A percentile compares a stretch with the other conserved stretches of the same genome.
Conservation (phyloP, 768 basidiomycete genomes). For the Tricholoma terreum region DNA sequence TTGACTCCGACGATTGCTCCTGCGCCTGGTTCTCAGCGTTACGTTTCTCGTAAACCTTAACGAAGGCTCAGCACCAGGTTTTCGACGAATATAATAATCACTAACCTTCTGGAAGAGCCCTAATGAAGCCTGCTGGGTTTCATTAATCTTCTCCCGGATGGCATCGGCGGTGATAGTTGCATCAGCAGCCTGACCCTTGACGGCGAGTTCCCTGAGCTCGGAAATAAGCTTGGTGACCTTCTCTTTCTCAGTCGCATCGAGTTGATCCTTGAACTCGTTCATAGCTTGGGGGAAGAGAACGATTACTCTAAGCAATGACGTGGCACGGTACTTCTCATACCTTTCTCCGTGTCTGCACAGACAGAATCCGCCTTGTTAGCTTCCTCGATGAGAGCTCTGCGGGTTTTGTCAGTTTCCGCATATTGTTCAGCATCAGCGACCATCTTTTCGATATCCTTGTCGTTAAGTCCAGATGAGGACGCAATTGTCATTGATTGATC, state of each 20-base stretch:
- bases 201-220: conserved; percentile 86
- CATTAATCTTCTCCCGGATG: conserved; percentile 90
- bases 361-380: conserved; percentile 96
- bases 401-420: conserved; percentile 89
- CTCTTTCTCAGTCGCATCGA: conserved; percentile 89
- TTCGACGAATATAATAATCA: not conserved
- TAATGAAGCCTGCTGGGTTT: conserved; percentile 92
- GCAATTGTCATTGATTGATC: conserved; percentile 97
- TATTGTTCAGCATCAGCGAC: conserved; percentile 90
- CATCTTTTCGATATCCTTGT: conserved; percentile 98
- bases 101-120: conserved; percentile 92
- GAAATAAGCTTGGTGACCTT: conserved; percentile 85
- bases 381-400: conserved; percentile 88
- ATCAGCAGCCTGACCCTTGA: conserved; percentile 88
- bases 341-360: conserved; percentile 93
- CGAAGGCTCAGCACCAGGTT: not conserved
- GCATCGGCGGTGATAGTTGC: conserved; percentile 74
- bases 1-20: conserved; percentile 37
- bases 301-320: conserved; percentile 1
- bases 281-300: conserved; percentile 52
- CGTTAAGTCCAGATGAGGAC: conserved; percentile 92
- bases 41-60: conserved; percentile 83
- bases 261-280: conserved; percentile 96
- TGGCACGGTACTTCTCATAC: conserved; percentile 34
- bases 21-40: conserved; percentile 63